Evolutionary conservation across 345 rosid species (phyloP), one percentile per base, ranked within the genome.

Genomic region (Durio zibethinus): DNA sequence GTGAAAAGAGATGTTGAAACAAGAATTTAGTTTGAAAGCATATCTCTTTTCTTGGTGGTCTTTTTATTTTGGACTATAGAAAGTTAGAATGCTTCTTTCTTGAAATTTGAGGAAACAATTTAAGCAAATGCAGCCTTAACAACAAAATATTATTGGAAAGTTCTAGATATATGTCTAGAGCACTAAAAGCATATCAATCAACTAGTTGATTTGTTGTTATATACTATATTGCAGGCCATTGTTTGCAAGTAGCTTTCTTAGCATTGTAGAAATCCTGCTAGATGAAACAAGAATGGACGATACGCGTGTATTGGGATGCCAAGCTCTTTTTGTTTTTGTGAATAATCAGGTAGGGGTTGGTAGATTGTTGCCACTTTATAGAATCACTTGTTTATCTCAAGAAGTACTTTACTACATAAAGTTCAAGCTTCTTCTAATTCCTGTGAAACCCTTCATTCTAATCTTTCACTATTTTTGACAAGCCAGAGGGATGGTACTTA

Each of bases 241-340:
- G 86, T 91, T 91, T 81, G 87, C 96, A 11, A 84, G 87, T 79
- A 88, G 96, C 90, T 87, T 89, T 83, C 90, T 91, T 78, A 84
- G 90, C 71, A 85, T 91, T 47, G 76, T 91, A 63, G 90, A 89
- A 79, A 85, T 89, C 75, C 90, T 91, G 64, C 80, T 91, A 27
- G 96, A 91, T 82, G 92, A 91, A 78, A 84, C 92, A 60, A 76
- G 89, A 66, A 54, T 81, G 74, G 89, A 85, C 47, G 96, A 88
- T 18, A 81, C 88, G 80, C 86, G 88, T 23, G 72, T 86, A 18
- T 82, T 89, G 80, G 92, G 93, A 42, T 91, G 96, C 82, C 85
- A 87, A 78, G 86, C 89, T 65, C 88, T 88, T 78, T 88, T 84
- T 81, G 93, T 88, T 75, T 91, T 91, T 81, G 92, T 89, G 72